Conservation (phyloP, 2,329 filamentous ascomycete species). For the Colletotrichum musae region DNA sequence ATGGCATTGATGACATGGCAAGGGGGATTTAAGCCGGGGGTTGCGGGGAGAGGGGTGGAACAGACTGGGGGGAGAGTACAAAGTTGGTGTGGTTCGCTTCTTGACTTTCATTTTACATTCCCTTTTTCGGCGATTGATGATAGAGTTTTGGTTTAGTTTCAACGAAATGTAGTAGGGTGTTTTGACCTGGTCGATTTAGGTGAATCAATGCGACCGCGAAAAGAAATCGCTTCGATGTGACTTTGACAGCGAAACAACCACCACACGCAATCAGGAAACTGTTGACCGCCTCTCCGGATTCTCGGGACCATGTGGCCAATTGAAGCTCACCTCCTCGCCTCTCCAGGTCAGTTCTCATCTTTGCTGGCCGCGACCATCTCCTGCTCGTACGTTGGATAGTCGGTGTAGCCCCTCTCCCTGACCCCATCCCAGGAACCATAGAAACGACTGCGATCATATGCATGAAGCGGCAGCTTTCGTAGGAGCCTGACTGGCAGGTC, state of each 20-base stretch:
- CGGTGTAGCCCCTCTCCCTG: constrained; percentile 51
- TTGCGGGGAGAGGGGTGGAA: too few relatives aligned
- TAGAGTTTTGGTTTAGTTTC: constrained; percentile 2
- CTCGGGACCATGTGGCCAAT: too few relatives aligned
- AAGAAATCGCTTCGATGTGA: background rate
- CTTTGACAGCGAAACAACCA: background rate
- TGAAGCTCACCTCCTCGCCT: too few relatives aligned
- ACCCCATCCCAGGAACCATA: constrained; percentile 47
- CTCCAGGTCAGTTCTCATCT: background rate
- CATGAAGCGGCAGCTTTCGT: constrained; percentile 54
- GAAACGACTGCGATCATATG: constrained; percentile 56
- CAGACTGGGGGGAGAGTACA: constrained; percentile 20
- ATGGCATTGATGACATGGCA: too few relatives aligned
- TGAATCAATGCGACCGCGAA: background rate
- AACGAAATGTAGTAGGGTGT: constrained; percentile 5
- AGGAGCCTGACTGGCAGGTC: constrained; percentile 59
- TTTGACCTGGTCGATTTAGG: background rate
- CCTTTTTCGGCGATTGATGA: background rate
- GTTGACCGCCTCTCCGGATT: too few relatives aligned
- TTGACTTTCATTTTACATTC: constrained; percentile 35
- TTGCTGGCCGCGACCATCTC: background rate
- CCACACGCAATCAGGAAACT: too few relatives aligned
- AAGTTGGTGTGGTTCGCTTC: constrained; percentile 30
- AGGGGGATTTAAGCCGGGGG: background rate
- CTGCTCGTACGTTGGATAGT: constrained; percentile 47